These are phyloP conservation scores for Nothophoma quercina DNA, from an alignment of 2,329 filamentous ascomycete species.

Conservation along the genomic window DNA sequence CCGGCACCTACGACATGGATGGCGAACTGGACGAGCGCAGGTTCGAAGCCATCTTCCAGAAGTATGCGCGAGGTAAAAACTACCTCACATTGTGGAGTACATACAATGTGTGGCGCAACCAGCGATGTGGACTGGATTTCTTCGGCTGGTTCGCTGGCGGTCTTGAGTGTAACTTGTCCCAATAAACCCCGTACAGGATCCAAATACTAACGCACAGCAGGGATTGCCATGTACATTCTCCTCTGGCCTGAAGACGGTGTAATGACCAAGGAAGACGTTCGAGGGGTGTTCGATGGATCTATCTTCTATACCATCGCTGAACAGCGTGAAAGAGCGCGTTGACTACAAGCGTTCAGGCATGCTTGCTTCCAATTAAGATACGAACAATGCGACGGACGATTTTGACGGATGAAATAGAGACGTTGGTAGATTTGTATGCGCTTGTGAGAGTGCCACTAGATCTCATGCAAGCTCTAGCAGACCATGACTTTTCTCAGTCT, in stretches of 20 bases:
- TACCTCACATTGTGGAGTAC: slow-evolving; percentile 20
- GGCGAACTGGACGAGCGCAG: slow-evolving; percentile 23
- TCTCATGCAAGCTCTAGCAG: too few species aligned
- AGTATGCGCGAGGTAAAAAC: slow-evolving; percentile 24
- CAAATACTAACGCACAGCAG: slow-evolving; percentile 13
- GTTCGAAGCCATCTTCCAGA: slow-evolving; percentile 26
- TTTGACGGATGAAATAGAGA: too few species aligned
- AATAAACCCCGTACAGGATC: too few species aligned
- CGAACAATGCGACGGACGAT: too few species aligned
- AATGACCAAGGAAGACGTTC: slow-evolving; percentile 23
- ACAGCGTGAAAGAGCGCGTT: too few species aligned
- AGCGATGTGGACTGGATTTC: slow-evolving; percentile 27
- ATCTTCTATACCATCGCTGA: slow-evolving; percentile 38
- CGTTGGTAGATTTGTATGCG: too few species aligned
- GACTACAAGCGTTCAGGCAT: too few species aligned
- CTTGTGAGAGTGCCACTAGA: too few species aligned
- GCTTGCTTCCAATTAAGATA: too few species aligned
- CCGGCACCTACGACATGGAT: slow-evolving; percentile 26
- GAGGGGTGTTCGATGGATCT: slow-evolving; percentile 23
- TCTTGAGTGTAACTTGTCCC: slow-evolving; percentile 30
- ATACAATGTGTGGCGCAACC: slow-evolving; percentile 21
- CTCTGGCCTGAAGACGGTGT: slow-evolving; percentile 27
- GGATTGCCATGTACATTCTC: slow-evolving; percentile 29
- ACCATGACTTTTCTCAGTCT: too few species aligned
- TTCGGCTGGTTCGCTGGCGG: slow-evolving; percentile 30